Base-by-base conservation (phyloP, 1,139 yeast genomes). In the Pneumocystis sp. region DNA sequence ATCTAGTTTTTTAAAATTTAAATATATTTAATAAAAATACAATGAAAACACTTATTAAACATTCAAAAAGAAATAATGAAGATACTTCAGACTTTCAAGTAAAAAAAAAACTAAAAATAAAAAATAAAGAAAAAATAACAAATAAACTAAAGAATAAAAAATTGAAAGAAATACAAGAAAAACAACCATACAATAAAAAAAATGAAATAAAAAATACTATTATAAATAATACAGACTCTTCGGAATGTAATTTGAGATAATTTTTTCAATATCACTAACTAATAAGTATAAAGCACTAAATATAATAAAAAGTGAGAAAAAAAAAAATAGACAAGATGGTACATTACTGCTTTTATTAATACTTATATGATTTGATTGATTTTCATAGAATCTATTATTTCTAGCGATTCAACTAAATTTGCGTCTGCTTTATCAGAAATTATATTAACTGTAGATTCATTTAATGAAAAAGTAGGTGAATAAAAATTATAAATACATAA, bases 341-440 rank as follows among this genome's bases (percentile, higher is more conserved):
- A 61, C 37, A 63, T 67, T 66, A 19, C 8, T 25, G 1, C 15
- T 50, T 17, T 17, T 40, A 5, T 15, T 15, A 40, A 5, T 15
- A 40, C 17, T 40, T 40, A 2, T 5, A 8, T 40, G 12, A 25
- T 25, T 50, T 50, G 21, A 25, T 2, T 7, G 25, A 1, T 8
- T 12, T 25, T 25, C 1, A 2, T 19, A 50, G 29, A 50, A 50
- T 3, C 77, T 74, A 65, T 79, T 76, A 73, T 77, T 75, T 70
- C 79, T 78, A 72, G 85, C 73, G 95, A 90, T 17, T 82, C 90
- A 0, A 84, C 79, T 65, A 81, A 85, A 2, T 91, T 93, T 73
- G 88, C 96, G 12, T 81, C 76, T 66, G 97, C 98, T 0, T 84
- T 93, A 73, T 83, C 80, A 69, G 95, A 96, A 35, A 88, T 93